Conservation (phyloP, 2,329 filamentous ascomycete species). For the Thielaviopsis populi region DNA sequence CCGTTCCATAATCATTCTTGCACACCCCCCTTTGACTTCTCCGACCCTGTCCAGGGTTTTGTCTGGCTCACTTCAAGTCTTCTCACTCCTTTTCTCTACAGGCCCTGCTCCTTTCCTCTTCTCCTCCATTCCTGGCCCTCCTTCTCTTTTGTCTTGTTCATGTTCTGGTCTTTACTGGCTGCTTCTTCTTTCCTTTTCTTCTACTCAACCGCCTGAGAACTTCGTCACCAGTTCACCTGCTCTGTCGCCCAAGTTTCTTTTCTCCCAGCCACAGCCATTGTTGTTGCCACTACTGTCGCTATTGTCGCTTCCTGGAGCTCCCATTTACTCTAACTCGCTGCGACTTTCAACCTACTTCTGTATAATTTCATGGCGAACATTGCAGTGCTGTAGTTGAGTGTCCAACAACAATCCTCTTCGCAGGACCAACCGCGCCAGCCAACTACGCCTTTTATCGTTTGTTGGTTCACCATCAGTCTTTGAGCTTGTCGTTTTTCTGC, state of each 20-base stretch:
- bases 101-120: constrained; percentile 12
- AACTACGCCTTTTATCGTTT: background rate
- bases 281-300: background rate
- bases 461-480: constrained; percentile 18
- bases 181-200: constrained; percentile 15
- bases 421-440: background rate
- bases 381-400: constrained; percentile 7
- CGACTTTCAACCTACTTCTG: background rate
- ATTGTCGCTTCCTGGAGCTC: background rate
- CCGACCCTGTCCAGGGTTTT: constrained; percentile 2
- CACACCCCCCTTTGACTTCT: background rate
- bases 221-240: background rate
- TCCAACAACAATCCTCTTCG: constrained; percentile 5
- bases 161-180: constrained; percentile 7
- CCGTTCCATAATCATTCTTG: constrained; percentile 5
- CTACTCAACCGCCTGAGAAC: constrained; percentile 7
- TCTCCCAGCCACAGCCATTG: background rate
- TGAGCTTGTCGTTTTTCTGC: constrained; percentile 16
- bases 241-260: background rate
- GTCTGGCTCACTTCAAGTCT: background rate
- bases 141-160: constrained; percentile 6
- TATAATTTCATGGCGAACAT: constrained; percentile 9
- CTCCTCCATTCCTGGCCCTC: constrained; percentile 12
- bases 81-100: constrained; percentile 16
- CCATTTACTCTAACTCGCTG: background rate